Evolutionary conservation across 345 rosid species (phyloP), one percentile per base, ranked within the genome.

Genomic region (Sapria himalayana): DNA sequence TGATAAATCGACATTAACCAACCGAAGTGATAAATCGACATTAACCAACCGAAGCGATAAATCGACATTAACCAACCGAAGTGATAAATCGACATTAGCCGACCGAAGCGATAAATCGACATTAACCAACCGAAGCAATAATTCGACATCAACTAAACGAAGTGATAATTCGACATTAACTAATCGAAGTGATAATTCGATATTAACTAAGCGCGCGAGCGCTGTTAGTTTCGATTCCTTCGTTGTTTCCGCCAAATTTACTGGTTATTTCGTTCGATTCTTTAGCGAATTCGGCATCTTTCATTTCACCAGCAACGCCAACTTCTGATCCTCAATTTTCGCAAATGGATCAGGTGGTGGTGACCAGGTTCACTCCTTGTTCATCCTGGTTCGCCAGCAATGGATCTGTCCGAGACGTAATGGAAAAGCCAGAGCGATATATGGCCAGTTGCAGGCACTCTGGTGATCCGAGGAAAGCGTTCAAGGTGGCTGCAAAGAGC

Each of bases 291-390:
- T 25, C 33, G 7, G 15, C 22, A 13, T 22, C 24, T 11, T 9
- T 18, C 3, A n/a, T 7, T 17, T 7, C 41, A 0, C 33, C 25
- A 9, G 4, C 16, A 13, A n/a, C n/a, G 7, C 4, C 15, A 9
- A 18, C 12, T 25, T 27, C 40, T 29, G 22, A 29, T 38, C 15
- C 37, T 16, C 2, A 4, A 11, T 43, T 41, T 20, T 17, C 31
- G 13, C 12, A 32, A 63, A 86, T 86, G 97, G 75, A 85, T 54
- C 85, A 76, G 52, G 74, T 76, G 45, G 85, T 70, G 33, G 81
- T 82, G 21, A 70, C 85, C 3, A 58, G 79, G 58, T 70, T 79
- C 46, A 68, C 75, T 40, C 79, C 64, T 41, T 50, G 57, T 35
- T 65, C 89, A 1, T 21, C 73, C 50, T 15, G 57, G 18, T 29